Base-by-base conservation (phyloP, 2,329 filamentous ascomycete species). In the Cyphellophora europaea region DNA sequence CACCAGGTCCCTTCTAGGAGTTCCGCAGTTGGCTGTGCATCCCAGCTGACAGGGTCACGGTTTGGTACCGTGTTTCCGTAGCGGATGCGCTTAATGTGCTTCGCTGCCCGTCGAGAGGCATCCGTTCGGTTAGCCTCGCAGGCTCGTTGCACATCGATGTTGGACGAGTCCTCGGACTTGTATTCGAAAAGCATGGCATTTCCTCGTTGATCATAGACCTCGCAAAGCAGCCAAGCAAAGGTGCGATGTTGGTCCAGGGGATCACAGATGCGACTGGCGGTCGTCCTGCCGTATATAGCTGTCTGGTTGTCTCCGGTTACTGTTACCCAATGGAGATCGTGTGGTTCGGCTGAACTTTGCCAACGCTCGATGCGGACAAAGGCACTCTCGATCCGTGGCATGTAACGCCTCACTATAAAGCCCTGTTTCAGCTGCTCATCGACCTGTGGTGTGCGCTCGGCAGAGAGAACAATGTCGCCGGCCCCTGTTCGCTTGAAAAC, bases 171-270 rank as follows among this genome's bases (percentile, higher is more conserved):
- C 27, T 54, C 51, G 3, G 30, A 8, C 34, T 51, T 53, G 41
- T 53, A 54, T 4, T 35, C 12, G 32, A 35, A 52, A 5, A 37
- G 2, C 2, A 44, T 42, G 3, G 28, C 37, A 33, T 54, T 52
- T 3, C 53, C 53, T 2, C 35, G 33, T 19, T 14, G 13, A 35
- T 55, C 53, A 25, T 44, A 50, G 1, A 19, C 37, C 12, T 38
- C 10, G 19, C 15, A 33, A 2, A 41, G 12, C 3, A 56, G 47
- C 53, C 53, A 56, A 6, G 23, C 21, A 35, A 52, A 55, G 6
- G 50, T 42, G 5, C 34, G 41, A 2, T 8, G 5, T 6, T 13
- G 8, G 5, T n/a, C 16, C 6, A 6, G 8, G 18, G 17, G 16
- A 27, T 34, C 21, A n/a, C 13, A n/a, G 16, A 40, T 19, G 14